Percentiles rank a stretch among this genome's conserved stretches.
Evolutionary conservation across 2,329 filamentous ascomycete genomes (phyloP).

Genomic region (Fusarium sp.): DNA sequence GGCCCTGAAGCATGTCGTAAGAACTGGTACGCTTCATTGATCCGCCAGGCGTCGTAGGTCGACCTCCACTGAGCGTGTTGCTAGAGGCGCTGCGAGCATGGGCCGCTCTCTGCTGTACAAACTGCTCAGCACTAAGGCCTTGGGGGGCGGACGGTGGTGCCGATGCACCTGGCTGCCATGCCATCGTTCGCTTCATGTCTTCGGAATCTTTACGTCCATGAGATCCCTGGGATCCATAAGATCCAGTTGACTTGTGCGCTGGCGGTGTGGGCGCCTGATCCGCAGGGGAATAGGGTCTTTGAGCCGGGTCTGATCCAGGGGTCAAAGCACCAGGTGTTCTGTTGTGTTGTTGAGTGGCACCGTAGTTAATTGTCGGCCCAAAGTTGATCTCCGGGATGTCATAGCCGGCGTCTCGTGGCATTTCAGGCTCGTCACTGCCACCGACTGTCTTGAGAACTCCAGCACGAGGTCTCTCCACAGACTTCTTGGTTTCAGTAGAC

Average conservation of each 20-base stretch:
- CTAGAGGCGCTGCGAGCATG: slow-evolving; percentile 72
- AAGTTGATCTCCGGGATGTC: slow-evolving; percentile 85
- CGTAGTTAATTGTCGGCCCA: slow-evolving; percentile 82
- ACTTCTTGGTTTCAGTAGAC: slow-evolving; percentile 44
- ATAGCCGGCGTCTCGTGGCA: slow-evolving; percentile 50
- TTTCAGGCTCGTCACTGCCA: slow-evolving; percentile 50
- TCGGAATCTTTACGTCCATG: slow-evolving; percentile 62
- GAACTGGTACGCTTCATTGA: slow-evolving; percentile 54
- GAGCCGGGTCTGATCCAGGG: slow-evolving; percentile 27
- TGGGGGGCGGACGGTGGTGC: slow-evolving; percentile 60
- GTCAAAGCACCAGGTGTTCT: slow-evolving; percentile 44
- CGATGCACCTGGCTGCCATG: slow-evolving; percentile 82
- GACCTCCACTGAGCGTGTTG: slow-evolving; percentile 52
- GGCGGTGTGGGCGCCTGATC: slow-evolving; percentile 42
- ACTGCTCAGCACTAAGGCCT: slow-evolving; percentile 82
- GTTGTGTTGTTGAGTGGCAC: slow-evolving; percentile 49
- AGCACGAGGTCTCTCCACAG: slow-evolving; percentile 76
- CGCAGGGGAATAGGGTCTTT: slow-evolving; percentile 50
- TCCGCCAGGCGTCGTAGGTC: slow-evolving; percentile 46
- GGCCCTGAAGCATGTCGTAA: slow-evolving; percentile 52
- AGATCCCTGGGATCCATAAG: slow-evolving; percentile 38
- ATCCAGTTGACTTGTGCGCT: slow-evolving; percentile 38
- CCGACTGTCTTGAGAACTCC: slow-evolving; percentile 86
- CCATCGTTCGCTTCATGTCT: slow-evolving; percentile 73
- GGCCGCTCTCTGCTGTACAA: slow-evolving; percentile 80